Evolutionary conservation across 768 basidiomycete species (phyloP).

Genomic region (Lactarius sp.): DNA sequence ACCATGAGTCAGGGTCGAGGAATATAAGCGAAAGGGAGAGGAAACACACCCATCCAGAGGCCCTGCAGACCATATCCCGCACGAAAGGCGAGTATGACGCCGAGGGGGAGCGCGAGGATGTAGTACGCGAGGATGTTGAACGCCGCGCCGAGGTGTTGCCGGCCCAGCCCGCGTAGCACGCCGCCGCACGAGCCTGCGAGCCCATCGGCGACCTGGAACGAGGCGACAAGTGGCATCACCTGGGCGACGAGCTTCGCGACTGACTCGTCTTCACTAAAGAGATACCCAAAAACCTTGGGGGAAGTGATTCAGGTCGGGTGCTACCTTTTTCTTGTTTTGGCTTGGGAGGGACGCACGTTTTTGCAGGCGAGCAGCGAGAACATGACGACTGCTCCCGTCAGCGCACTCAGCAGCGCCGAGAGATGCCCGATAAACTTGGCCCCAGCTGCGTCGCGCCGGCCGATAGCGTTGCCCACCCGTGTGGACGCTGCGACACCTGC

Average conservation of each 20-base stretch:
- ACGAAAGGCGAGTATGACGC: conserved; percentile 47
- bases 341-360: conserved; percentile 40
- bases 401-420: conserved; percentile 57
- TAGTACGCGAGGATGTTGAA: conserved; percentile 70
- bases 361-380: conserved; percentile 48
- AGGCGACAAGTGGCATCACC: conserved; percentile 51
- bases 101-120: conserved; percentile 48
- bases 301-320: background rate
- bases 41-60: conserved; percentile 44
- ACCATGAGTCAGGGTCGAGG: background rate
- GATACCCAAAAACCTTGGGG: conserved; percentile 53
- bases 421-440: conserved; percentile 59
- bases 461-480: conserved; percentile 69
- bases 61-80: conserved; percentile 43
- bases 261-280: conserved; percentile 60
- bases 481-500: conserved; percentile 65
- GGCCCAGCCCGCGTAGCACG: conserved; percentile 45
- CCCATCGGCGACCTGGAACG: conserved; percentile 52
- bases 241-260: conserved; percentile 46
- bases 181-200: conserved; percentile 49
- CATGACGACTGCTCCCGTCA: conserved; percentile 58
- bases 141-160: conserved; percentile 68
- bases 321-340: background rate
- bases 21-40: background rate
- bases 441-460: conserved; percentile 45